Base-by-base conservation (phyloP, 2,329 filamentous ascomycete genomes). In the Diaporthe ilicicola region DNA sequence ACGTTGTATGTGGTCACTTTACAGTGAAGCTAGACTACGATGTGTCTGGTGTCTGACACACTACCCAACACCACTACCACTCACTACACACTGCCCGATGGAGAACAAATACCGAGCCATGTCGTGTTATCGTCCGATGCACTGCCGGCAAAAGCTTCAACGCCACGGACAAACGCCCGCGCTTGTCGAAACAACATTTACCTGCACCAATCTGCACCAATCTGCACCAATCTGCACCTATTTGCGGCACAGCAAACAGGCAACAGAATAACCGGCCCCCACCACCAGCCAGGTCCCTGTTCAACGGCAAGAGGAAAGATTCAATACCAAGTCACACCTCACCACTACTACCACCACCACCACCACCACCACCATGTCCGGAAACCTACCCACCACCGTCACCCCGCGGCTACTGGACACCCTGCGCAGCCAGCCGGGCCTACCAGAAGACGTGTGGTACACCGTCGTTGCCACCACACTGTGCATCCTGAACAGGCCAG, bases 381-480 rank as follows among this genome's bases (percentile, higher is more conserved):
- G 73, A 17, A 44, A 55, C 19, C 53, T 73, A n/a, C 74, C 77
- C 7, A 70, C 78, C 32, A 72, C 84, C 56, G 72, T 84, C 50
- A 85, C 85, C 8, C 81, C 84, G 5, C 73, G 79, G 2, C 75
- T 87, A 15, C 77, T 87, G 12, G 76, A 79, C 6, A 81, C 79
- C 4, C 79, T 87, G 27, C 79, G 82, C 37, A 78, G 76, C 42
- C 78, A 82, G 39, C 81, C 83, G 4, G 73, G 81, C 42, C 76
- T 88, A 4, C 85, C 85, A 10, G 76, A 74, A 8, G 77, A 87
- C 32, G 80, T 80, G 4, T 88, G 86, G 84, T 87, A 88, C 73
- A 81, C 85, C 62, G 78, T 88, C 39, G 79, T 83, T 10, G 82
- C 83, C 9, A 82, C 84, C 1, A 82, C 85, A 0, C 76, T 88